Base-by-base conservation (phyloP, 208 protist species). In the Lotmaria passim region DNA sequence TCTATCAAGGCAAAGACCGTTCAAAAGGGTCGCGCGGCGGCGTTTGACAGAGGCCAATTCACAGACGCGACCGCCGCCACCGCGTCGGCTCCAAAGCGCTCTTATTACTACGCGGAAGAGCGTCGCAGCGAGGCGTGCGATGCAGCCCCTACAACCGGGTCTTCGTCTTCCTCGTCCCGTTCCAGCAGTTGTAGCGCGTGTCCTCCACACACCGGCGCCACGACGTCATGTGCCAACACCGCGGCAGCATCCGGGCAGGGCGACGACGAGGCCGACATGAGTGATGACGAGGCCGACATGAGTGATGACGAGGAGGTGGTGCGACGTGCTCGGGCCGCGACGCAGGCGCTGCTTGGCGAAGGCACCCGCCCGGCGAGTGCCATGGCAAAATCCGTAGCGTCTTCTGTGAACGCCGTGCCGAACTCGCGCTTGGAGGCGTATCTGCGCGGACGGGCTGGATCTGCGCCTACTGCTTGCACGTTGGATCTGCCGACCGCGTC, bases 1-100 rank as follows among this genome's bases (percentile, higher is more conserved):
- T 70, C 81, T 26, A 92, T 95, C 61, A 96, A 96, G 55, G 81
- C 91, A 24, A 93, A 89, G 55, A 74, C 47, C 4, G 82, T 96
- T 28, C 80, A 90, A 50, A 82, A 86, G 6, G 57, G 75, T 10
- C 73, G 79, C 23, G 86, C 87, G 1, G 78, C 83, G 2, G 69
- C 70, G 10, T 84, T 82, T 19, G 86, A 84, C 12, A 69, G 76
- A 38, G 91, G 91, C n/a, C 79, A 79, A n/a, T 79, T 81, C 58
- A 39, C 24, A 21, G 31, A 21, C 17, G 24, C 15, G 24, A 26
- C 58, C 6, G 23, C 19, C 34, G 43, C 12, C 21, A 50, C 6
- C 56, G 21, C 26, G 28, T 34, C 12, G 6, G 19, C 14, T 0
- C 7, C 8, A 28, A 81, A 78, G 59, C 65, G 65, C 36, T 82